Evolutionary conservation across 225 moss, liverwort and hornwort genomes (phyloP).

Genomic region (Sphagnum tenellum): DNA sequence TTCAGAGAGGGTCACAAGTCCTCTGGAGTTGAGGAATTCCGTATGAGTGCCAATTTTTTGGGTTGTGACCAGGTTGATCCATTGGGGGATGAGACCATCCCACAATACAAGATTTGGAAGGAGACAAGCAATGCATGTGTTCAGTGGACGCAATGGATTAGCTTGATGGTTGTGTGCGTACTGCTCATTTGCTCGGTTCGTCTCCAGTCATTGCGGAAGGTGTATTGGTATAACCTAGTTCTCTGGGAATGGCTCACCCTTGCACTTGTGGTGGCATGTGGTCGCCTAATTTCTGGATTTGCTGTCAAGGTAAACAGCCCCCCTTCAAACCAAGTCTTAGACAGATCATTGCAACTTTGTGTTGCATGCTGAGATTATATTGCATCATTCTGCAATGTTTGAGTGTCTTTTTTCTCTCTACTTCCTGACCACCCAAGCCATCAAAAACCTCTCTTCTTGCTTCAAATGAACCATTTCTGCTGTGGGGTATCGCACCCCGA

Average conservation of each 20-base stretch:
- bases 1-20: too few species aligned
- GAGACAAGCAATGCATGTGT: constrained; percentile 56
- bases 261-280: constrained; percentile 77
- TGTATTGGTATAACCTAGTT: constrained; percentile 64
- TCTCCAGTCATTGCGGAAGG: constrained; percentile 36
- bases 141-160: constrained; percentile 48
- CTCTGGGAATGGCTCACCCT: constrained; percentile 98
- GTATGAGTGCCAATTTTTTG: constrained; percentile 10
- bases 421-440: too few species aligned
- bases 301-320: constrained; percentile 58
- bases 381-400: too few species aligned
- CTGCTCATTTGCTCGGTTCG: constrained; percentile 67
- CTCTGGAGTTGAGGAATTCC: too few species aligned
- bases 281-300: constrained; percentile 93
- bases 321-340: too few species aligned
- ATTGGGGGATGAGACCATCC: constrained; percentile 90
- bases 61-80: constrained; percentile 52
- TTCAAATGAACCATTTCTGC: too few species aligned
- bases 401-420: too few species aligned
- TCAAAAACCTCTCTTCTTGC: too few species aligned
- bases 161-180: constrained; percentile 49
- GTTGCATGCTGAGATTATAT: too few species aligned
- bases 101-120: constrained; percentile 76
- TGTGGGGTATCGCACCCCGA: too few species aligned
- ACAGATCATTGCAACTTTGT: too few species aligned